These are phyloP conservation scores for Cordyceps tenuipes DNA, from an alignment of 2,329 filamentous ascomycete species.

Conservation along the genomic window DNA sequence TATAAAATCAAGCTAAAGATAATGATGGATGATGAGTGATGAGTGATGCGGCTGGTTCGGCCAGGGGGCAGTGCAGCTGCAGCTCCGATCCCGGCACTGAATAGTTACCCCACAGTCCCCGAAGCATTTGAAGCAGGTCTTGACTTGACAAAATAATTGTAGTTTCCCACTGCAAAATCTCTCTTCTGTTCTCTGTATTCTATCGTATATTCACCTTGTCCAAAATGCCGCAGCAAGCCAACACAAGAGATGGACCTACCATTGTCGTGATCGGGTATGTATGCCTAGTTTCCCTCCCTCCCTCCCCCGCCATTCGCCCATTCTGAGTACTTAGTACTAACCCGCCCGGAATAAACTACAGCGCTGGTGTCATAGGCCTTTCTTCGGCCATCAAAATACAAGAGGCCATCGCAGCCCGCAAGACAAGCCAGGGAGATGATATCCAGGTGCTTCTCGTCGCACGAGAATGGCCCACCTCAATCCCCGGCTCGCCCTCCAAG, in stretches of 20 bases:
- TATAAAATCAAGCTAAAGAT: neutral
- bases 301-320: no score
- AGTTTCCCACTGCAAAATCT: neutral
- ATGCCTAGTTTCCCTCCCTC: neutral
- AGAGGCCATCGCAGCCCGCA: conserved; percentile 12
- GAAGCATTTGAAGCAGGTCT: neutral
- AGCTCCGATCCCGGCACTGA: neutral
- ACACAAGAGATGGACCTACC: neutral
- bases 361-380: conserved; percentile 46
- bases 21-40: neutral
- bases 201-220: neutral
- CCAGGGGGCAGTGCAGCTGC: neutral
- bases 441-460: conserved; percentile 21
- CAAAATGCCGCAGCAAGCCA: neutral
- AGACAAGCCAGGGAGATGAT: neutral
- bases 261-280: conserved; percentile 13
- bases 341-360: conserved; percentile 19
- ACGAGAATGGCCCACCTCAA: conserved; percentile 28
- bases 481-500: conserved; percentile 21
- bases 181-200: neutral
- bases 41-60: no score
- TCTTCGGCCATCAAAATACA: conserved; percentile 40
- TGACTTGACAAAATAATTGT: neutral
- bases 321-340: neutral
- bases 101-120: neutral